phyloP scores from a whole-genome alignment of 768 basidiomycete genomes.

The Lentinula boryana region DNA sequence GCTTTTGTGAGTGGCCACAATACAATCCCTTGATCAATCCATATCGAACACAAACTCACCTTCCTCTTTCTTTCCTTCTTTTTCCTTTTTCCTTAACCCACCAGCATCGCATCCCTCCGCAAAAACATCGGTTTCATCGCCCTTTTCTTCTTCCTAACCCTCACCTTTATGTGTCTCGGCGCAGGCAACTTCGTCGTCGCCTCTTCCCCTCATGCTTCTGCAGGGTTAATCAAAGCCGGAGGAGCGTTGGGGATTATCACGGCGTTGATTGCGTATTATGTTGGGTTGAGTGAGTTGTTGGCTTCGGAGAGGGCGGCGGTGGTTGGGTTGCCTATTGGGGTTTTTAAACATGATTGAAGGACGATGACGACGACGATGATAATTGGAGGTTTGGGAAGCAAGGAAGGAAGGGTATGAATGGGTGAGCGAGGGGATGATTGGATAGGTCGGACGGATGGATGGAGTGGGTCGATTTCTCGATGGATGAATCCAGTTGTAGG shows the following conservation, averaged over 20 bases:
- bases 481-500: too few species aligned
- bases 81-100: too few species aligned
- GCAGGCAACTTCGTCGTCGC: conserved; percentile 5
- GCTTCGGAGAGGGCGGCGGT: conserved; percentile 22
- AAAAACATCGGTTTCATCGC: conserved; percentile 17
- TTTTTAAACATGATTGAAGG: conserved; percentile 8
- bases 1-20: conserved; percentile 43
- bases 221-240: not conserved
- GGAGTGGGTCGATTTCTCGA: too few species aligned
- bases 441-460: too few species aligned
- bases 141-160: conserved; percentile 13
- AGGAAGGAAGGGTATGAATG: too few species aligned
- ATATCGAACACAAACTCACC: not conserved
- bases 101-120: conserved; percentile 17
- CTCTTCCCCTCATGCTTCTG: not conserved
- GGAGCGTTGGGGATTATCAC: conserved; percentile 26
- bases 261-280: conserved; percentile 26
- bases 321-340: conserved; percentile 22
- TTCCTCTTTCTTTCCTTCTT: not conserved
- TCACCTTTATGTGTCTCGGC: conserved; percentile 13
- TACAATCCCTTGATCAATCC: not conserved
- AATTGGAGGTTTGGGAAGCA: too few species aligned
- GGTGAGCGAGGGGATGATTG: too few species aligned
- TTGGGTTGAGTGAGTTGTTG: conserved; percentile 23
- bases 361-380: too few species aligned